These are phyloP conservation scores for Boletellus emodensis DNA, from an alignment of 768 basidiomycete species.

Conservation along the genomic window DNA sequence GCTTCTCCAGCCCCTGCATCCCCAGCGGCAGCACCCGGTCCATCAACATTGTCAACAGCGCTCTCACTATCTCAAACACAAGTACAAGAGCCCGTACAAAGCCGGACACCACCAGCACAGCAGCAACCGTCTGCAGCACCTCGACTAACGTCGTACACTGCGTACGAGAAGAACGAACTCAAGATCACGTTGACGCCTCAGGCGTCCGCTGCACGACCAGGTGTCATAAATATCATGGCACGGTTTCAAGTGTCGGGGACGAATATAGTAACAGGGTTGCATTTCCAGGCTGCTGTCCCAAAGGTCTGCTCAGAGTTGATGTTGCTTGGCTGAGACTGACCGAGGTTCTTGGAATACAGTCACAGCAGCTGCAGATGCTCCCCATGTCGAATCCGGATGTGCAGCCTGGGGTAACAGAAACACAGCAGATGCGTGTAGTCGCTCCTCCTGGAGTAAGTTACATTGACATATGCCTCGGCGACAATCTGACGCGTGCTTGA, in stretches of 20 bases:
- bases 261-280: slow-evolving; percentile 56
- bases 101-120: slow-evolving; percentile 32
- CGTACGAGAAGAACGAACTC: slow-evolving; percentile 89
- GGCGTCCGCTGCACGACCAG: slow-evolving; percentile 74
- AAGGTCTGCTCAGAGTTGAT: slow-evolving; percentile 51
- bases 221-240: slow-evolving; percentile 85
- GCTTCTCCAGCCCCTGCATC: slow-evolving; percentile 37
- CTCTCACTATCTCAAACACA: slow-evolving; percentile 38
- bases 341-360: slow-evolving; percentile 42
- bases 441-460: slow-evolving; percentile 78
- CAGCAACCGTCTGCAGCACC: slow-evolving; percentile 36
- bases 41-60: slow-evolving; percentile 32
- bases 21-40: slow-evolving; percentile 11
- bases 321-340: not conserved
- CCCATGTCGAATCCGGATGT: slow-evolving; percentile 91
- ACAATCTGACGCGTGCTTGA: slow-evolving; percentile 6
- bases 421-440: slow-evolving; percentile 91
- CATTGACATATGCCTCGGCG: not conserved
- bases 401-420: slow-evolving; percentile 74
- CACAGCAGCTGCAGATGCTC: slow-evolving; percentile 96
- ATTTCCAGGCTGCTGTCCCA: slow-evolving; percentile 97
- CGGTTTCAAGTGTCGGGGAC: slow-evolving; percentile 71
- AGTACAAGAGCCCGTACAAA: slow-evolving; percentile 30
- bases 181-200: slow-evolving; percentile 89
- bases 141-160: slow-evolving; percentile 69